phyloP scores from a whole-genome alignment of 352 stramenopile species.

The Halophytophthora batemanensis region DNA sequence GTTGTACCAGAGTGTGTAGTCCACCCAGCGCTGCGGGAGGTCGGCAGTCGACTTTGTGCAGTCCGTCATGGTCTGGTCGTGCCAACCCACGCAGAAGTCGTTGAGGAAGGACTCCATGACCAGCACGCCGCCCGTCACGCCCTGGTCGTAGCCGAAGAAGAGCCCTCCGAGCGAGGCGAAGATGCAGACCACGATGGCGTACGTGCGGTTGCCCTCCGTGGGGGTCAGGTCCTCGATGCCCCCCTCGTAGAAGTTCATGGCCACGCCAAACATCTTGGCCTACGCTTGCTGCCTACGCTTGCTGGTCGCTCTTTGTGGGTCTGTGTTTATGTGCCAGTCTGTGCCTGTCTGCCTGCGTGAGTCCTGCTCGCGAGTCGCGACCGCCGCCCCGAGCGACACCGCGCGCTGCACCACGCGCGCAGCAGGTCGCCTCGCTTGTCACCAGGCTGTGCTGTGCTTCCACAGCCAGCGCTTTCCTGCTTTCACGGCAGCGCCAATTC shows the following conservation, averaged over 20 bases:
- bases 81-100: conserved; percentile 45
- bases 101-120: conserved; percentile 50
- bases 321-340: too few relatives aligned
- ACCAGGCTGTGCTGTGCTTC: too few relatives aligned
- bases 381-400: too few relatives aligned
- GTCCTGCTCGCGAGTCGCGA: too few relatives aligned
- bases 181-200: conserved; percentile 40
- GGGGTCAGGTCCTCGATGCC: conserved; percentile 26
- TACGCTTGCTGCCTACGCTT: too few relatives aligned
- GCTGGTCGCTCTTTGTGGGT: too few relatives aligned
- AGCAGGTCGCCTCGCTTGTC: too few relatives aligned
- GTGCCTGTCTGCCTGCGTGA: too few relatives aligned
- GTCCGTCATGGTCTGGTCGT: conserved; percentile 33
- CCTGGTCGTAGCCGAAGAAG: conserved; percentile 42
- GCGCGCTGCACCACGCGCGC: too few relatives aligned
- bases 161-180: conserved; percentile 36
- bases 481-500: too few relatives aligned
- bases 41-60: conserved; percentile 26
- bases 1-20: conserved; percentile 54
- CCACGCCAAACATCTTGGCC: conserved; percentile 29
- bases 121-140: conserved; percentile 34
- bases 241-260: conserved; percentile 43
- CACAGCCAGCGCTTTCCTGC: too few relatives aligned
- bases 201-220: conserved; percentile 40
- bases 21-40: conserved; percentile 39